phyloP scores from a whole-genome alignment of 768 basidiomycete species.

The Chalciporus chontae region DNA sequence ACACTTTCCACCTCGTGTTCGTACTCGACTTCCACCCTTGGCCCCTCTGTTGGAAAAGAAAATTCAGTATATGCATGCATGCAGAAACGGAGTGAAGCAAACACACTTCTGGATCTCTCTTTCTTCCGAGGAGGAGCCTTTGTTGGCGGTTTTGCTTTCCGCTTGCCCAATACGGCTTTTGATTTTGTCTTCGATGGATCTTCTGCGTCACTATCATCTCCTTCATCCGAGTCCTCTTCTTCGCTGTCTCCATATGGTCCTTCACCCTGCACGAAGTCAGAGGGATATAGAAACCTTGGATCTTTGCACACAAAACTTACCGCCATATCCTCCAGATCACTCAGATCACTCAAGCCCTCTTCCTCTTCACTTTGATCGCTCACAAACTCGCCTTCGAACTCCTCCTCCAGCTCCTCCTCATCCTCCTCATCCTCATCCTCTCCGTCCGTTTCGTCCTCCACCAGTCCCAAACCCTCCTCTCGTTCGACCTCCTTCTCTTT shows the following conservation, averaged over 20 bases:
- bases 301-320: conserved; percentile 37
- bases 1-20: conserved; percentile 84
- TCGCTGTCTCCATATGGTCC: conserved; percentile 40
- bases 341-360: conserved; percentile 40
- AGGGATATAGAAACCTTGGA: conserved; percentile 9
- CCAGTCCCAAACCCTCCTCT: conserved; percentile 39
- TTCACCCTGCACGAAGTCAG: conserved; percentile 30
- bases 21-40: conserved; percentile 93
- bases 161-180: conserved; percentile 59
- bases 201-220: conserved; percentile 36
- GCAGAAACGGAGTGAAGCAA: neutral
- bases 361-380: conserved; percentile 55
- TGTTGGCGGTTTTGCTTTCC: conserved; percentile 50
- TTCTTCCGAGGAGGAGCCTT: conserved; percentile 47
- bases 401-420: conserved; percentile 46
- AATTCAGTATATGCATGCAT: conserved; percentile 10
- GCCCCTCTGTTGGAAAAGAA: conserved; percentile 48
- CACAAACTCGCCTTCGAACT: conserved; percentile 55
- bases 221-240: conserved; percentile 40
- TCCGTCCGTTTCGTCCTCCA: conserved; percentile 54
- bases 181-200: conserved; percentile 35
- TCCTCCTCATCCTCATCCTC: conserved; percentile 50
- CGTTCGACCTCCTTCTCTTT: conserved; percentile 42
- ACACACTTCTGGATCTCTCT: conserved; percentile 63
- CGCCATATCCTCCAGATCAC: conserved; percentile 61